Evolutionary conservation across 179 eudicot genomes (phyloP).

Genomic region (Camellia oleifera): DNA sequence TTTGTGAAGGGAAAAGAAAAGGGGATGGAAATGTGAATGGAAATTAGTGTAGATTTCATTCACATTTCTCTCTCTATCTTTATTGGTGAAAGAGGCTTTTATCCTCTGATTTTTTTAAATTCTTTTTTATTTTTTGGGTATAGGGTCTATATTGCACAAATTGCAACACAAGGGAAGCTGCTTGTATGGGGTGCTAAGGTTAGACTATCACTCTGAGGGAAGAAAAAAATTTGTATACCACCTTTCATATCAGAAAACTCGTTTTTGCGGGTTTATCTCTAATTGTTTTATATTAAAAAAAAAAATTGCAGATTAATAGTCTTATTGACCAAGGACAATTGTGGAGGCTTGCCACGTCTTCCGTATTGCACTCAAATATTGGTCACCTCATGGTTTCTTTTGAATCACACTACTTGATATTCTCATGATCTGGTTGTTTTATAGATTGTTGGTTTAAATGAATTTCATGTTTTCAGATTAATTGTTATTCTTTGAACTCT

Average conservation of each 20-base stretch:
- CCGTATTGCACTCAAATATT: constrained; percentile 79
- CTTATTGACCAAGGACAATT: constrained; percentile 74
- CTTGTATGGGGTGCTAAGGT: constrained; percentile 87
- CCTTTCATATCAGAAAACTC: not conserved
- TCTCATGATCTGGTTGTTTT: constrained; percentile 1
- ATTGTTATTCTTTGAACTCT: constrained; percentile 75
- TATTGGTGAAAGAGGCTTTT: constrained; percentile 7
- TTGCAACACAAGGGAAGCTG: constrained; percentile 58
- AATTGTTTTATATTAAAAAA: not conserved
- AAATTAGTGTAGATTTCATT: no score
- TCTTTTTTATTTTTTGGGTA: not conserved
- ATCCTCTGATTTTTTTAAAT: constrained; percentile 1
- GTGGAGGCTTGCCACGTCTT: constrained; percentile 78
- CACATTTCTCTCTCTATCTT: not conserved
- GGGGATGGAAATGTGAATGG: no score
- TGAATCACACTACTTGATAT: constrained; percentile 5
- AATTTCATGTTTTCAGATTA: constrained; percentile 45
- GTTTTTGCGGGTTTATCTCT: not conserved
- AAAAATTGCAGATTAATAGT: constrained; percentile 61
- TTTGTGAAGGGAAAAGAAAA: no score
- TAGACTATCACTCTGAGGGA: constrained; percentile 20
- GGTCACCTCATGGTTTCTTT: constrained; percentile 77
- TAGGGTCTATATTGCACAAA: constrained; percentile 65
- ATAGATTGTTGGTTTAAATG: constrained; percentile 1
- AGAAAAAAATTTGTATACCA: not conserved